Evolutionary conservation across 1,284 basidiomycete genomes (phyloP).

Genomic region (Ustilago crameri): DNA sequence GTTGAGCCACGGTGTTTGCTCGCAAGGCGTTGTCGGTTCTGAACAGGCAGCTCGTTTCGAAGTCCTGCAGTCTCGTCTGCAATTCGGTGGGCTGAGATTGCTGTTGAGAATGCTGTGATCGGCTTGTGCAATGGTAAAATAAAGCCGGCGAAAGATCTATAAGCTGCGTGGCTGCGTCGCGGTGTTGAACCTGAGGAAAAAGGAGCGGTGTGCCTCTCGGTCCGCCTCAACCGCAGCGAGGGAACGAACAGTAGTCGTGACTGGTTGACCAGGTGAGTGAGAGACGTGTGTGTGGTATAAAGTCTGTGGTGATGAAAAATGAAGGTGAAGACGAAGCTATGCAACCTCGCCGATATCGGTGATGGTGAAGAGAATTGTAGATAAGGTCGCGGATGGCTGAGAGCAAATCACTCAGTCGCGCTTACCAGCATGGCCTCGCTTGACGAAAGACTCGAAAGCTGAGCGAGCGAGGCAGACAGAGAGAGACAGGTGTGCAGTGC

Average conservation of each 20-base stretch:
- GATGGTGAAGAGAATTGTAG: slow-evolving; percentile 1
- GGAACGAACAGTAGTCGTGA: slow-evolving; percentile 1
- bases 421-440: background rate
- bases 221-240: background rate
- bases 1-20: too few species aligned
- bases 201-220: too few species aligned
- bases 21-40: too few species aligned
- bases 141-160: too few species aligned
- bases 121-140: too few species aligned
- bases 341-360: slow-evolving; percentile 3
- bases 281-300: background rate
- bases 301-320: background rate
- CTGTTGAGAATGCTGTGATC: too few species aligned
- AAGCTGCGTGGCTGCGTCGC: too few species aligned
- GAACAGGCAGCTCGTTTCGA: too few species aligned
- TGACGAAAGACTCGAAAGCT: slow-evolving; percentile 1
- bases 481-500: background rate
- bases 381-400: slow-evolving; percentile 4
- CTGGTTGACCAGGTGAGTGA: background rate
- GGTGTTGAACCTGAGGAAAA: too few species aligned
- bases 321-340: background rate
- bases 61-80: too few species aligned
- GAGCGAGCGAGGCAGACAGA: background rate
- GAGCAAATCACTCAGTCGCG: background rate
- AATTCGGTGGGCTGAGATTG: too few species aligned